Percentiles rank a stretch among this genome's conserved stretches.
These are phyloP conservation scores for Fistulifera solaris DNA, from an alignment of 108 stramenopile genomes.

Conservation along the genomic window DNA sequence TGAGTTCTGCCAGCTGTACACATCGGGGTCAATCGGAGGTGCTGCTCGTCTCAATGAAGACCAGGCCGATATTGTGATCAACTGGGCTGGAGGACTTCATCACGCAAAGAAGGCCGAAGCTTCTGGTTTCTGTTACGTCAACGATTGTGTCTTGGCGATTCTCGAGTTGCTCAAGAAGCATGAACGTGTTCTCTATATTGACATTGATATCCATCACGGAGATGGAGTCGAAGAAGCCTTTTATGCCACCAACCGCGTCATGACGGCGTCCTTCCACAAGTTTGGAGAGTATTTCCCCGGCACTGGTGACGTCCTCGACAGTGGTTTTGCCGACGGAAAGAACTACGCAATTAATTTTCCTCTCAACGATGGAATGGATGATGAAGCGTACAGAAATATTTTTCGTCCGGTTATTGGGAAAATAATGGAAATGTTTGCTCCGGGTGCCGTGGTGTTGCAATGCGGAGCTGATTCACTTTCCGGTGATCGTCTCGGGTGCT, in stretches of 20 bases:
- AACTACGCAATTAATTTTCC: conserved; percentile 99
- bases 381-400: conserved; percentile 69
- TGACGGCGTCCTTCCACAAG: conserved; percentile 98
- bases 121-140: conserved; percentile 98
- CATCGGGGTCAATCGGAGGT: conserved; percentile 93
- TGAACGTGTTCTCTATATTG: conserved; percentile 99
- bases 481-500: conserved; percentile 96
- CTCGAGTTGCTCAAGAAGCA: conserved; percentile 97
- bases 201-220: conserved; percentile 99
- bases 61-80: conserved; percentile 91
- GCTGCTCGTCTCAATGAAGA: conserved; percentile 92
- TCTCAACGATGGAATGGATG: conserved; percentile 92
- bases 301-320: conserved; percentile 82
- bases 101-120: conserved; percentile 99
- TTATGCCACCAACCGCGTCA: conserved; percentile 97
- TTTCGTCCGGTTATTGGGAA: conserved; percentile 94
- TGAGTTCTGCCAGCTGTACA: conserved; percentile 97
- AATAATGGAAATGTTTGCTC: conserved; percentile 93
- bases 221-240: conserved; percentile 98
- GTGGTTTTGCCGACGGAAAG: conserved; percentile 87
- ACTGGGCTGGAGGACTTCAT: conserved; percentile 98
- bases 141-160: conserved; percentile 98
- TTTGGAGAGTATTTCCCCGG: conserved; percentile 98
- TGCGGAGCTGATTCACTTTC: conserved; percentile 97
- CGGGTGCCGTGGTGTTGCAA: conserved; percentile 96